Conservation (phyloP, 257 asterid genomes). For the Petunia axillaris region DNA sequence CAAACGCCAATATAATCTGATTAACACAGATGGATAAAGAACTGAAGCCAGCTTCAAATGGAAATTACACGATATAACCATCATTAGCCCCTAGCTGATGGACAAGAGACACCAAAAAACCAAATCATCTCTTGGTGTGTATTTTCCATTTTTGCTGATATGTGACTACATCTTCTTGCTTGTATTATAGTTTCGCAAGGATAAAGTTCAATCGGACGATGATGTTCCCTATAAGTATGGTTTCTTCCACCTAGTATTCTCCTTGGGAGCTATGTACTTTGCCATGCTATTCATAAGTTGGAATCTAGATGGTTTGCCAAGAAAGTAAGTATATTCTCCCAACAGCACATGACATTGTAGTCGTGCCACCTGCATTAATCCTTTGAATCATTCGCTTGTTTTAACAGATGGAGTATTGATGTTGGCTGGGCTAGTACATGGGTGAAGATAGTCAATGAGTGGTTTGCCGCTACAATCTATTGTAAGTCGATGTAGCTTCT, state of each 20-base stretch:
- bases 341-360: background rate
- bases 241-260: constrained; percentile 78
- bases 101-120: background rate
- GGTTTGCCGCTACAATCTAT: constrained; percentile 94
- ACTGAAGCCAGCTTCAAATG: background rate
- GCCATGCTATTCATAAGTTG: constrained; percentile 94
- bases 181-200: constrained; percentile 58
- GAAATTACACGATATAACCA: no score
- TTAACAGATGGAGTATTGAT: constrained; percentile 85
- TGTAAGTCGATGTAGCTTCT: constrained; percentile 43
- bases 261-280: constrained; percentile 93
- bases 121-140: background rate
- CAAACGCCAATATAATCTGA: background rate
- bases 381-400: background rate
- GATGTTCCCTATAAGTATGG: constrained; percentile 84
- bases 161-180: background rate
- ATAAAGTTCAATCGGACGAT: constrained; percentile 54
- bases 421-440: constrained; percentile 97
- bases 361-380: background rate
- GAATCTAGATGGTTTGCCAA: constrained; percentile 74
- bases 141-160: background rate
- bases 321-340: constrained; percentile 59
- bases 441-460: constrained; percentile 88
- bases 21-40: background rate
- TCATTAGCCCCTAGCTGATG: background rate